Evolutionary conservation across 2,329 filamentous ascomycete genomes (phyloP).

Genomic region (Fusarium verticillioides): DNA sequence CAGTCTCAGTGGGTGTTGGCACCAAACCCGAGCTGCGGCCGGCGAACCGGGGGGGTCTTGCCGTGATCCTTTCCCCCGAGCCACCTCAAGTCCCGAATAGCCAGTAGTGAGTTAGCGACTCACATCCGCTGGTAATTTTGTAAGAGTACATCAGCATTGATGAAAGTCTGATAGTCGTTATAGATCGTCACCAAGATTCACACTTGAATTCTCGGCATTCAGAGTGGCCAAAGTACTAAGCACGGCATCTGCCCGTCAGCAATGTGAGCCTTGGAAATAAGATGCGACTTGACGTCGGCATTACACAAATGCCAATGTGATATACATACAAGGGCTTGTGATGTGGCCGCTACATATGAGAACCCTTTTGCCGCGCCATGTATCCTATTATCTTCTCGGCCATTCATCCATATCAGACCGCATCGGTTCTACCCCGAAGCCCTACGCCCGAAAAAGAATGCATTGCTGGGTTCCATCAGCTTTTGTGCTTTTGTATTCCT

Average conservation of each 20-base stretch:
- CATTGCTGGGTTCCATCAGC: constrained; percentile 15
- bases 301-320: constrained; percentile 1
- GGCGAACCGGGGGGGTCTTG: constrained; percentile 45
- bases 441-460: constrained; percentile 38
- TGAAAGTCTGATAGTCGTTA: background rate
- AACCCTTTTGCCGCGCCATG: background rate
- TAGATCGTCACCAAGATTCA: constrained; percentile 26
- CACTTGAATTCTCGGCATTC: constrained; percentile 24
- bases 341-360: background rate
- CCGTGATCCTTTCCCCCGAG: constrained; percentile 48
- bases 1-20: background rate
- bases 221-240: constrained; percentile 20
- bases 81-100: constrained; percentile 40
- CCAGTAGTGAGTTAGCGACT: constrained; percentile 27
- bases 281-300: constrained; percentile 17
- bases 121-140: constrained; percentile 9
- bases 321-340: background rate
- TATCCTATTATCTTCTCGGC: background rate
- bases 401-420: constrained; percentile 9
- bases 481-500: background rate
- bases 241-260: constrained; percentile 10
- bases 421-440: constrained; percentile 22
- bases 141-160: background rate
- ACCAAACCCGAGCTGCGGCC: constrained; percentile 36
- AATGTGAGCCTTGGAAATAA: constrained; percentile 2